Evolutionary conservation across 129 eudicot species (phyloP), one percentile per base, ranked within the genome.

Genomic region (Flaveria sonorensis): DNA sequence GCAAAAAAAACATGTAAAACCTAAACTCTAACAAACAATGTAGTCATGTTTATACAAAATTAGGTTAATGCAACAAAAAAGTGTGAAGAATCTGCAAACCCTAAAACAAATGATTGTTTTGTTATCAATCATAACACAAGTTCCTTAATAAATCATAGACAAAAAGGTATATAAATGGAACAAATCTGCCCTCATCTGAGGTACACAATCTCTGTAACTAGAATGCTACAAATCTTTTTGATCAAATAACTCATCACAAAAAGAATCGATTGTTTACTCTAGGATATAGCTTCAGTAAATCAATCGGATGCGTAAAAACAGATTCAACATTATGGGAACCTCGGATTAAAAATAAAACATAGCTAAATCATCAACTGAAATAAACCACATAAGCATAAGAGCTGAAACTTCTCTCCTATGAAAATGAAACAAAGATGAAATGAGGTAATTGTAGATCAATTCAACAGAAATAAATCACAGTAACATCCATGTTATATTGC

Each of bases 211-310:
- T 64, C 72, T 50, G 50, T 64, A 19, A 36, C 47, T 30, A 52
- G 74, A 40, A 77, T 14, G 56, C 81, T 52, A 66, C 64, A 20
- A 76, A 76, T 66, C 23, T 18, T 50, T 60, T 23, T 30, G 7
- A 48, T 68, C 51, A 72, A 64, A 51, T 15, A 45, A 61, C n/a
- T 42, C 20, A 12, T 20, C 6, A 62, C 52, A 23, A 75, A 18
- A 12, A 63, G 15, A 75, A 61, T 9, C 18, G 5, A 75, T 47
- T 10, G 30, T 65, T 32, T 75, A 56, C 71, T 16, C 19, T 46
- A 39, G n/a, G n/a, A 59, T 23, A 23, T 5, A 57, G n/a, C 64
- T 48, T 76, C 63, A 11, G 63, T 40, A 76, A 48, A 64, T 64
- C 39, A 64, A 30, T 10, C 30, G 47, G 63, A 47, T 47, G 28